phyloP scores from a whole-genome alignment of 139 green algal genomes.

The Limnomonas spitsbergensis region DNA sequence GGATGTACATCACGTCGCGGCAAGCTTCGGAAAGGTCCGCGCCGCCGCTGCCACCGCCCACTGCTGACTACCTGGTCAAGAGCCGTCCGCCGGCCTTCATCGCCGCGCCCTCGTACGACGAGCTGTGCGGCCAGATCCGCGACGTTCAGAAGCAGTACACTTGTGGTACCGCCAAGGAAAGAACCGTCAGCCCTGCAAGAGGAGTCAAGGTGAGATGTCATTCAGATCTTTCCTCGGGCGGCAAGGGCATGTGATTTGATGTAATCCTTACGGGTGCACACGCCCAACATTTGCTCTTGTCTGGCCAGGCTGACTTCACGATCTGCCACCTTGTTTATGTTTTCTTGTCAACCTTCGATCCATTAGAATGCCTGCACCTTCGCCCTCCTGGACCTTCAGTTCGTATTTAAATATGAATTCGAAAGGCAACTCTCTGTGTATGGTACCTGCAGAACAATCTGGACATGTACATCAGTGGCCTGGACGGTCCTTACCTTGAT shows the following conservation, averaged over 20 bases:
- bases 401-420: too few relatives aligned
- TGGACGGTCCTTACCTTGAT: slow-evolving; percentile 40
- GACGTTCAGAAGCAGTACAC: slow-evolving; percentile 52
- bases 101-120: slow-evolving; percentile 25
- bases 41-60: slow-evolving; percentile 30
- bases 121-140: slow-evolving; percentile 37
- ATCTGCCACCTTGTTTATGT: too few relatives aligned
- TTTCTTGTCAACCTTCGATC: too few relatives aligned
- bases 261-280: too few relatives aligned
- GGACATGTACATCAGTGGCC: slow-evolving; percentile 35
- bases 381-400: too few relatives aligned
- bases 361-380: too few relatives aligned
- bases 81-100: slow-evolving; percentile 6
- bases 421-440: too few relatives aligned
- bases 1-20: slow-evolving; percentile 30
- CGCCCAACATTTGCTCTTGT: too few relatives aligned
- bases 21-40: slow-evolving; percentile 8
- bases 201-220: neutral
- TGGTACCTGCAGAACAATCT: slow-evolving; percentile 5
- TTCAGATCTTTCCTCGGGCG: too few relatives aligned
- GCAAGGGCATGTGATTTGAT: too few relatives aligned
- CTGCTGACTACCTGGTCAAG: slow-evolving; percentile 34
- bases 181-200: neutral
- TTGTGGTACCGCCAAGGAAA: slow-evolving; percentile 19
- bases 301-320: too few relatives aligned